These are phyloP conservation scores for Euphorbia celastroides DNA, from an alignment of 441 rosid species.

Conservation along the genomic window DNA sequence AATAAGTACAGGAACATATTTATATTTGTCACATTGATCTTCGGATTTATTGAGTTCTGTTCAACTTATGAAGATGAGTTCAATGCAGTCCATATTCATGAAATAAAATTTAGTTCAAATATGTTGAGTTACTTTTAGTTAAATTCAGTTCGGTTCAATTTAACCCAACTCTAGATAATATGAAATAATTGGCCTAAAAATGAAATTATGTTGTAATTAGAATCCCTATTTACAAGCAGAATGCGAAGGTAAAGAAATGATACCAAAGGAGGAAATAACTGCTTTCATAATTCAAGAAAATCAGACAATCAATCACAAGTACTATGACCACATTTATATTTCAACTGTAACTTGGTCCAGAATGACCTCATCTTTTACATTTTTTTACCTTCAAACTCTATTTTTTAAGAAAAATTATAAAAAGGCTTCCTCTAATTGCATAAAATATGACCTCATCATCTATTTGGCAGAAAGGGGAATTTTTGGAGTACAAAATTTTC, in stretches of 20 bases:
- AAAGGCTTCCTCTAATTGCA: background rate
- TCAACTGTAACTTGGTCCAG: background rate
- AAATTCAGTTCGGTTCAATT: no score
- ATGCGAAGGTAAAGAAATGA: background rate
- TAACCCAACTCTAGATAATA: no score
- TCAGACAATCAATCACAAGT: background rate
- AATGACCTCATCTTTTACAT: background rate
- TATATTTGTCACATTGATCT: no score
- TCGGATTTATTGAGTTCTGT: no score
- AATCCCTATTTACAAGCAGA: no score
- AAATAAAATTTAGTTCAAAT: no score
- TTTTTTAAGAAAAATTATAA: background rate
- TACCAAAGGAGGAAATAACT: background rate
- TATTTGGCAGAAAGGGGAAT: slow-evolving; percentile 1
- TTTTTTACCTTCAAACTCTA: background rate
- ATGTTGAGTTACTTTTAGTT: no score
- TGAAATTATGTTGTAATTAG: no score
- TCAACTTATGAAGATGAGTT: no score
- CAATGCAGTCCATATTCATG: no score
- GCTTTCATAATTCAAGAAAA: background rate
- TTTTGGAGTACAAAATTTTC: background rate
- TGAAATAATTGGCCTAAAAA: no score
- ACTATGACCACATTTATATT: background rate
- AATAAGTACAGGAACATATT: no score
- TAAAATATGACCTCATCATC: background rate